Evolutionary conservation across 306 rosid species (phyloP), one percentile per base, ranked within the genome.

Genomic region (Argentina anserina): DNA sequence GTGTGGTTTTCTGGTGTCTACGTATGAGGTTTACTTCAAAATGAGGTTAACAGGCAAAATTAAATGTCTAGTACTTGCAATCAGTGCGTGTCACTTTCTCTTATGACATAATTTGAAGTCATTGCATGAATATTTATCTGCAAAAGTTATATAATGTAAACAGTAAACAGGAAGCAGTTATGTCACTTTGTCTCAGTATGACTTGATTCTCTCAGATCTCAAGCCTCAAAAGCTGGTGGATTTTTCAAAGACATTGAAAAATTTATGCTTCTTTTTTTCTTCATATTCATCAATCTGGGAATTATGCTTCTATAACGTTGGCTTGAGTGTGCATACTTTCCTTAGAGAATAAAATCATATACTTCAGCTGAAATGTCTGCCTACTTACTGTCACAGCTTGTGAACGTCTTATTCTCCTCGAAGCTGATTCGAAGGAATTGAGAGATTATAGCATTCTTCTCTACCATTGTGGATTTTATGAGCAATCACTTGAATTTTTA

Each of bases 371-470:
- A 41, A 33, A 67, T 46, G 70, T 56, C 20, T 67, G 31, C 34
- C 39, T 42, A 33, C 68, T 71, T 42, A 33, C 71, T 74, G 40
- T 82, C 80, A 61, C 91, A 91, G 98, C 97, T 39, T 93, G 97
- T 50, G 98, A 93, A 79, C 97, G 97, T 62, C 96, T 89, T 71
- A 86, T 93, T 75, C 87, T 89, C 84, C 69, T 93, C 50, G 77
- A 88, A 65, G 80, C 83, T 63, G 87, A 89, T 67, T 62, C 80
- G 14, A 93, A 86, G 70, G 98, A 93, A 71, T 76, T 93, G 47
- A 84, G 96, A 79, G 98, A 93, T 76, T 93, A 91, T 76, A 88
- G 96, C 85, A 82, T 88, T 80, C 98, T 93, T 74, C 96, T 93
- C 70, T 91, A 93, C 77, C 98, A 89, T 39, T 93, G 97, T 79